Base-by-base conservation (phyloP, 148 eudicot genomes). In the Talinum fruticosum region DNA sequence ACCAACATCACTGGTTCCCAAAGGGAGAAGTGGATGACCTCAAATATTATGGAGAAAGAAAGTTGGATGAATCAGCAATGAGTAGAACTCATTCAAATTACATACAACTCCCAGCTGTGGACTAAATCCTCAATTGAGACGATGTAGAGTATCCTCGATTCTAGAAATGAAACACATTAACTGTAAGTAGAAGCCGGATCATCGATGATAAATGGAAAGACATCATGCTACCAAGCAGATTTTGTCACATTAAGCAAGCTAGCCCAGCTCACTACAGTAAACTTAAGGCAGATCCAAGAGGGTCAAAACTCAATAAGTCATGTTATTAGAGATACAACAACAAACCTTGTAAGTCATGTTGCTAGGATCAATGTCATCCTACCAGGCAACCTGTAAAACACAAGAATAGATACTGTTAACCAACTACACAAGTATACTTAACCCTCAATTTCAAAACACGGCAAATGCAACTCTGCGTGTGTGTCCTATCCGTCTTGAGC, bases 271-370 rank as follows among this genome's bases (percentile, higher is more conserved):
- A 61, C 32, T 28, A 61, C 66, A 61, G 29, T 26, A 61, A 26
- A 61, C 66, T 26, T 61, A 4, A 21, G 26, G 66, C 65, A 61
- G 21, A 23, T 61, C 66, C 33, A 61, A 28, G 66, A 61, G 16
- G 33, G 66, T 28, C 33, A 26, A 61, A 61, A 61, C 2, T 61
- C 26, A 15, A 61, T 24, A 35, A 10, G 14, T 23, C 19, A 3
- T 6, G 23, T 35, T 54, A 32, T 44, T 14, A 30, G 15, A 18
- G 57, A 64, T 45, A n/a, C 24, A n/a, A 21, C 38, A 71, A 82
- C 87, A 74, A 84, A 90, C 95, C 95, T 90, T 92, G 38, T 90
- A 90, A 47, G 95, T 87, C 95, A 90, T 90, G 85, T 76, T 90
- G 76, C 89, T 92, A 44, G 95, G 95, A 82, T 90, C 90, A 47